Evolutionary conservation across 352 stramenopile species (phyloP), one percentile per base, ranked within the genome.

Genomic region (Phytopythium aichiense): DNA sequence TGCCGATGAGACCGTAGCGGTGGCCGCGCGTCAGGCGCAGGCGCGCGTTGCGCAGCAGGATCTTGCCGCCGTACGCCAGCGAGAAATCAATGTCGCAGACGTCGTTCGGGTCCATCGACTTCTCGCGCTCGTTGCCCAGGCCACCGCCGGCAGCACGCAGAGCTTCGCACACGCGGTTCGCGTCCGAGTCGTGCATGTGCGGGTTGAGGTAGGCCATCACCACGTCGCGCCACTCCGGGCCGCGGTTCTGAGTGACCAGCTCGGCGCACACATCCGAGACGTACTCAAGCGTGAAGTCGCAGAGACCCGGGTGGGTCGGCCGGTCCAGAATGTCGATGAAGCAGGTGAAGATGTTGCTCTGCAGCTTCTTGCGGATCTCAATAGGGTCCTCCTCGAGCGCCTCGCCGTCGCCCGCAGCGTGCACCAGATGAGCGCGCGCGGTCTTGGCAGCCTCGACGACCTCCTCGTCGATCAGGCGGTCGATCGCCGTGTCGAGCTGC

Each of bases 31-130:
- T 98, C 37, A 99, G 73, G 58, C 87, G 92, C 67, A 98, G 95
- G 51, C 93, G 94, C 30, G 95, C 98, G 71, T 98, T 98, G 75
- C 98, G 92, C 56, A 99, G 81, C 55, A 99, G 75, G 84, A 98
- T 98, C 80, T 98, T 99, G 40, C 79, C 79, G 57, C 82, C 82
- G 69, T 89, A 91, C 20, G 82, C 82, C 9, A 89, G 66, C 18
- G 82, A 91, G 56, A 91, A 89, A 59, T 89, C 80, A 7, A 89
- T 55, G 59, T 89, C 77, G 57, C 79, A 91, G 11, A 89, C 74
- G 23, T 91, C 82, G 60, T 88, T 88, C 33, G 78, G 76, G 68
- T 88, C 76, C 8, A 69, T 85, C 22, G 74, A 83, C 58, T 83
- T 83, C 20, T 78, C 73, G 18, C 70, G 71, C 16, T 86, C 77